phyloP scores from a whole-genome alignment of 2,329 filamentous ascomycete species.

The Fusarium miscanthi region DNA sequence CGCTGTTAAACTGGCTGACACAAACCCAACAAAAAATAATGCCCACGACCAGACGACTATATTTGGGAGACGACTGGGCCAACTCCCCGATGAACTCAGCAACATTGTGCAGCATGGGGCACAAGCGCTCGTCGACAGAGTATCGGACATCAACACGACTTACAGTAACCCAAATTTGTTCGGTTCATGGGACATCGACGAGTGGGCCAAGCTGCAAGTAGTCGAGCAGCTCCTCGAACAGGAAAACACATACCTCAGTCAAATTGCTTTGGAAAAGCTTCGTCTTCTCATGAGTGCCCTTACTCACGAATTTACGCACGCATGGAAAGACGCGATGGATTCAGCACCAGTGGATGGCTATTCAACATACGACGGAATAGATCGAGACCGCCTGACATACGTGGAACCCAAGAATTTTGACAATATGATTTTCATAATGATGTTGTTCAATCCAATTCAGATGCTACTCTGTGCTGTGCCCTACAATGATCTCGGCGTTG shows the following conservation, averaged over 20 bases:
- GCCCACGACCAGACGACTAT: conserved; percentile 44
- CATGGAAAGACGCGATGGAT: conserved; percentile 22
- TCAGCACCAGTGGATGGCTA: not conserved
- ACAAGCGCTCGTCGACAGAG: conserved; percentile 61
- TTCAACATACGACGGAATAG: conserved; percentile 36
- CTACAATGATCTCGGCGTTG: conserved; percentile 46
- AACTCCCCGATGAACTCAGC: conserved; percentile 64
- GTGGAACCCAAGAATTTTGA: conserved; percentile 48
- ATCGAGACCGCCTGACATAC: conserved; percentile 53
- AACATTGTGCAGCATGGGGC: conserved; percentile 70
- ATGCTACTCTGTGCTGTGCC: conserved; percentile 50
- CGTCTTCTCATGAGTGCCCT: conserved; percentile 40
- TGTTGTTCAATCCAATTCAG: conserved; percentile 29
- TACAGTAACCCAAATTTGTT: conserved; percentile 50
- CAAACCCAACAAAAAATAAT: not conserved
- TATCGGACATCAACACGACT: conserved; percentile 46
- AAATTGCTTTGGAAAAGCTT: conserved; percentile 32
- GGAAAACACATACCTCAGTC: not conserved
- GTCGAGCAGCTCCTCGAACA: conserved; percentile 44
- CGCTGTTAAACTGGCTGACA: conserved; percentile 59
- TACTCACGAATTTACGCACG: conserved; percentile 18
- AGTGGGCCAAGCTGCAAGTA: conserved; percentile 50
- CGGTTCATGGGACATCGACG: conserved; percentile 36
- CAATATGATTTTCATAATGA: conserved; percentile 12
- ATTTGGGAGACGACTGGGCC: conserved; percentile 60